Percentiles rank a stretch among this genome's conserved stretches.
phyloP scores from a whole-genome alignment of 306 rosid species.

The Crataegus laevigata region DNA sequence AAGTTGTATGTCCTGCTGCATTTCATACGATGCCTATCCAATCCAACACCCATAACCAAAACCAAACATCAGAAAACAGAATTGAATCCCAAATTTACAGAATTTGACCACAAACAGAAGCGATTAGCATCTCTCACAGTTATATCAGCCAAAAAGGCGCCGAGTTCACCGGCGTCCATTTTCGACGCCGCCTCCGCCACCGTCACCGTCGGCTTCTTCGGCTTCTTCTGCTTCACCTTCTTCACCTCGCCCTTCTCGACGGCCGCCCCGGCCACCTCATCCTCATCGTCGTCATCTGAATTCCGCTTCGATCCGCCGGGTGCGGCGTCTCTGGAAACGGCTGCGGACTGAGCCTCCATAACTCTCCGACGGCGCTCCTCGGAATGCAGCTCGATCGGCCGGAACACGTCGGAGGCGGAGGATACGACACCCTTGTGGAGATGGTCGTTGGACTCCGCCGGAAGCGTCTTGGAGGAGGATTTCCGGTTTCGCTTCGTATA shows the following conservation, averaged over 20 bases:
- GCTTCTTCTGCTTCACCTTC: conserved; percentile 42
- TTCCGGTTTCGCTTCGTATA: conserved; percentile 43
- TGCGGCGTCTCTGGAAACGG: neutral
- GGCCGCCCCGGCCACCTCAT: conserved; percentile 15
- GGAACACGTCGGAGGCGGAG: conserved; percentile 28
- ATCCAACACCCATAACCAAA: neutral
- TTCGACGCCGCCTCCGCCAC: conserved; percentile 55
- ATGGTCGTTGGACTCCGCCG: conserved; percentile 1
- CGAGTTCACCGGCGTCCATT: conserved; percentile 44
- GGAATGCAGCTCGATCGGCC: conserved; percentile 38
- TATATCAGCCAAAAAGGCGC: conserved; percentile 47
- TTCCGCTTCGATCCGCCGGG: conserved; percentile 31
- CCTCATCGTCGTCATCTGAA: conserved; percentile 28
- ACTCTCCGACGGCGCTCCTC: conserved; percentile 40
- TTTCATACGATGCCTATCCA: conserved; percentile 46
- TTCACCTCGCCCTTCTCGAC: conserved; percentile 31
- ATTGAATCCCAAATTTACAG: neutral
- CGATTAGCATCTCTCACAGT: conserved; percentile 36
- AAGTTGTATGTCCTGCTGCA: conserved; percentile 55
- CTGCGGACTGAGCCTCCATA: conserved; percentile 27
- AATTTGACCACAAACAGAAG: neutral
- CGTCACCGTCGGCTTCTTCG: conserved; percentile 48
- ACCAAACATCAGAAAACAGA: neutral
- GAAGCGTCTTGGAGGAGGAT: conserved; percentile 5
- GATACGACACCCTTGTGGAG: neutral